Conservation (phyloP, 2,329 filamentous ascomycete genomes). For the Grosmannia penicillata region DNA sequence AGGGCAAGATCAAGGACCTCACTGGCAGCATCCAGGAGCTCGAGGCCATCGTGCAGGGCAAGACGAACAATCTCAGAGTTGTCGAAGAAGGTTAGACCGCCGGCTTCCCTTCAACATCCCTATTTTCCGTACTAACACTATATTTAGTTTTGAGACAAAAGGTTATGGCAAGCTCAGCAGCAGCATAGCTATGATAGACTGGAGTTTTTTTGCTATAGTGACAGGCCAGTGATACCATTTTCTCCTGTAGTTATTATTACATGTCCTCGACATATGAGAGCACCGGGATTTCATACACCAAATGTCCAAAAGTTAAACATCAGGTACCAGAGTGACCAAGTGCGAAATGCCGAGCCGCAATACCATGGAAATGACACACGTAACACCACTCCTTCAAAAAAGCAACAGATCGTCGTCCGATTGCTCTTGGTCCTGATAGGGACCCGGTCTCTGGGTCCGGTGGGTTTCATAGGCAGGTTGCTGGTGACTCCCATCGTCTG, state of each 20-base stretch:
- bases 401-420: conserved; percentile 1
- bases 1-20: conserved; percentile 38
- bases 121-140: not conserved
- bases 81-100: conserved; percentile 63
- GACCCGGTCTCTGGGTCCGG: not conserved
- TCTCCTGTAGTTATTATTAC: not conserved
- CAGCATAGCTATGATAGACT: not conserved
- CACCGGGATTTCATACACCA: no score
- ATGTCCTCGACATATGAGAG: not conserved
- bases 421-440: not conserved
- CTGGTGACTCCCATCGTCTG: no score
- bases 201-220: not conserved
- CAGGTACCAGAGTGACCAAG: no score
- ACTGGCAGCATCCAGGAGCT: conserved; percentile 39
- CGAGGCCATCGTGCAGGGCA: conserved; percentile 45
- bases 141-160: conserved; percentile 24
- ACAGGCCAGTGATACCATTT: conserved; percentile 2
- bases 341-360: no score
- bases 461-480: no score
- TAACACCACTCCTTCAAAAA: conserved; percentile 6
- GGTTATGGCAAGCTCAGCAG: conserved; percentile 13
- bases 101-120: not conserved
- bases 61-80: conserved; percentile 70
- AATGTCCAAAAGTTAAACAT: no score
- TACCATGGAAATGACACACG: no score